These are phyloP conservation scores for Fremontodendron californicum DNA, from an alignment of 345 rosid species.

Conservation along the genomic window DNA sequence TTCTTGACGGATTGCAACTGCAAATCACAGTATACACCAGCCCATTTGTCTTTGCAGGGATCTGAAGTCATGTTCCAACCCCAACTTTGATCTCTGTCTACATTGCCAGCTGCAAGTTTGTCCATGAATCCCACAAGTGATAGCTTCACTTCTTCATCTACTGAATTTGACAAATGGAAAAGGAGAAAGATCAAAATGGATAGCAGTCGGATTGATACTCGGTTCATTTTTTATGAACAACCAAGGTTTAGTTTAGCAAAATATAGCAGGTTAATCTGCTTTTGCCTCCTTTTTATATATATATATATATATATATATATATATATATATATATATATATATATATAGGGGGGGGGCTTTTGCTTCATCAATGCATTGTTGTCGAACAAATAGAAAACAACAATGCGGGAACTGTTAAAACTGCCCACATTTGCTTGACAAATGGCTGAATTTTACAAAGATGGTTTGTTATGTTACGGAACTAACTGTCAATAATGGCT, in stretches of 20 bases:
- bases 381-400: neutral
- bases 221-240: constrained; percentile 19
- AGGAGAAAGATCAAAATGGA: constrained; percentile 32
- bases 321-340: too few relatives aligned
- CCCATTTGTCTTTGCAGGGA: constrained; percentile 53
- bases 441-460: neutral
- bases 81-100: constrained; percentile 18
- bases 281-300: neutral
- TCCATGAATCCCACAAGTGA: constrained; percentile 45
- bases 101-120: constrained; percentile 38
- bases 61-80: constrained; percentile 54
- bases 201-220: constrained; percentile 20
- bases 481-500: neutral
- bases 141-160: constrained; percentile 30
- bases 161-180: constrained; percentile 24
- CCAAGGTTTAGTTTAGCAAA: neutral
- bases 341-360: too few relatives aligned
- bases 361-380: neutral
- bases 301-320: too few relatives aligned
- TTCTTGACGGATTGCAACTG: constrained; percentile 26
- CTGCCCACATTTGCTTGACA: neutral
- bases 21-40: constrained; percentile 38
- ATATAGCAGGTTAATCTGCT: neutral
- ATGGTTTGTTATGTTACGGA: neutral
- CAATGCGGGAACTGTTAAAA: neutral